Base-by-base conservation (phyloP, 2,329 filamentous ascomycete genomes). In the Cercospora beticola region DNA sequence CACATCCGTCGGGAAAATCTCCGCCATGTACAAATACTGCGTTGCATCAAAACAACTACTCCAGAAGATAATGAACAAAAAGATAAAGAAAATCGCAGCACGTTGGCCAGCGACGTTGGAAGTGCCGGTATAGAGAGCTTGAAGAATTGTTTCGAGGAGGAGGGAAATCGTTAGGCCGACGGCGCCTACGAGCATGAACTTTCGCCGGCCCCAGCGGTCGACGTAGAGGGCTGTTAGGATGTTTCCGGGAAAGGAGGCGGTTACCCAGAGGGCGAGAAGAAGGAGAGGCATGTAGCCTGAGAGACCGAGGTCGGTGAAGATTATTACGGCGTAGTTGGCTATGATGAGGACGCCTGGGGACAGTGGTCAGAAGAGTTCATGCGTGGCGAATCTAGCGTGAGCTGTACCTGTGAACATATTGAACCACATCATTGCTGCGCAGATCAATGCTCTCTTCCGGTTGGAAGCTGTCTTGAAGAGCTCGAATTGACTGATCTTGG, bases 1-100 rank as follows among this genome's bases (percentile, higher is more conserved):
- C 14, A 82, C 71, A 67, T 81, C 77, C 18, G 77, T 83, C 3
- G 81, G 82, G 74, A 82, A 83, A 18, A 83, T 84, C 74, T 83
- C 82, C 2, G 79, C 78, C 31, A 82, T 78, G 26, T 70, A 72
- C 5, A 72, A 76, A 67, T 83, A 84, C 74, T 83, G 82, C 16
- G 80, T 83, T 2, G 83, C 83, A 67, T 84, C 83, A 36, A 79
- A 82, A 58, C 77, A 78, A 10, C 33, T 23, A 26, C 60, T 62
- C 77, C 80, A 83, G 71, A 77, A 81, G 71, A 82, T 80, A 65
- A 78, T 79, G 36, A 77, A 78, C 64, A 79, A 80, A 74, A 79
- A 83, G 57, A 83, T 76, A 72, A 81, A 83, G 52, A 83, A 80
- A 73, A 84, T 79, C 1, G 79, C 80, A 2, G 84, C 76, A 0